Conservation (phyloP, 805 yeast species). For the Saturnispora saitoi region DNA sequence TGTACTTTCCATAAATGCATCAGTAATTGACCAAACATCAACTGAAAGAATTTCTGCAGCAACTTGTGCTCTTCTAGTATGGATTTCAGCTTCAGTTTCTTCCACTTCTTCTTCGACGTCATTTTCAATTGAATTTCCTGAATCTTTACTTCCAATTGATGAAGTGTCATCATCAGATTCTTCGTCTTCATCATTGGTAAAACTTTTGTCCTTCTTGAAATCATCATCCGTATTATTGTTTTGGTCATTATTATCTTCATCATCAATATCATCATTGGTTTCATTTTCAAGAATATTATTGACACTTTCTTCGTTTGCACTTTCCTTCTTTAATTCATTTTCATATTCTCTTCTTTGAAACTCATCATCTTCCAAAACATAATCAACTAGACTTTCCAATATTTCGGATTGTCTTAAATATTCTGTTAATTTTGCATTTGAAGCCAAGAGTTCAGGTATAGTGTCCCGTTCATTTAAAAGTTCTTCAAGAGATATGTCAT, state of each 20-base stretch:
- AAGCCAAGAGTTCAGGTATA: slow-evolving; percentile 61
- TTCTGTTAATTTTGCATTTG: slow-evolving; percentile 69
- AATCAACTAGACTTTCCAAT: slow-evolving; percentile 57
- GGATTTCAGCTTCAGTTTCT: slow-evolving; percentile 27
- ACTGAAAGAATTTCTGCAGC: slow-evolving; percentile 87
- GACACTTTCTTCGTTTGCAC: background rate
- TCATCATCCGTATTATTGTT: slow-evolving; percentile 13
- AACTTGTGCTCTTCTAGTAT: slow-evolving; percentile 44
- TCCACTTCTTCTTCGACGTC: slow-evolving; percentile 21
- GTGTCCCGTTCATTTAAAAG: slow-evolving; percentile 69
- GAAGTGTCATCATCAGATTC: slow-evolving; percentile 16
- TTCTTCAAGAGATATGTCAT: slow-evolving; percentile 42
- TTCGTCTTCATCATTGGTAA: slow-evolving; percentile 13
- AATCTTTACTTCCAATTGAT: slow-evolving; percentile 18
- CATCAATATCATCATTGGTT: slow-evolving; percentile 1
- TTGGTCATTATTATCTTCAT: slow-evolving; percentile 8
- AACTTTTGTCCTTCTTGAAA: too few relatives aligned
- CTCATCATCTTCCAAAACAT: slow-evolving; percentile 45
- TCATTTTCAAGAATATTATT: slow-evolving; percentile 17
- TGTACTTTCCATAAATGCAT: slow-evolving; percentile 72
- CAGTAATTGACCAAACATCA: slow-evolving; percentile 91
- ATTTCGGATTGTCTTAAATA: slow-evolving; percentile 73
- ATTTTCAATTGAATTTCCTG: slow-evolving; percentile 18
- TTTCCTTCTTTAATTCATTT: slow-evolving; percentile 5
- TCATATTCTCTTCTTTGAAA: slow-evolving; percentile 26